Percentiles rank a stretch among this genome's conserved stretches.
These are phyloP conservation scores for Diaporthe sp. DNA, from an alignment of 2,329 filamentous ascomycete species.

Conservation along the genomic window DNA sequence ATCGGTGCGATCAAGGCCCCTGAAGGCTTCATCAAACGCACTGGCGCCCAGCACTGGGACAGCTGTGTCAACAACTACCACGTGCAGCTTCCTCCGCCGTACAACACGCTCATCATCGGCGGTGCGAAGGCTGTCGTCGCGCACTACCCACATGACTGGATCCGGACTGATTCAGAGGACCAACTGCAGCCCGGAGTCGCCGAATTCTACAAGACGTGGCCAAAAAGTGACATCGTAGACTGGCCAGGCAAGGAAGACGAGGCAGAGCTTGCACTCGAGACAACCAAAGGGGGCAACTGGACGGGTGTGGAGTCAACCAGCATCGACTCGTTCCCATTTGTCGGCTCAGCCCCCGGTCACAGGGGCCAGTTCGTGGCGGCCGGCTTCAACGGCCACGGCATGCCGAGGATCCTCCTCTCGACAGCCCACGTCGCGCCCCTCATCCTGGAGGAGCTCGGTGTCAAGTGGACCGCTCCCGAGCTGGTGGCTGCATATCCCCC, in stretches of 20 bases:
- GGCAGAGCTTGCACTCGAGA: constrained; percentile 37
- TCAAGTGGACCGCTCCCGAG: constrained; percentile 41
- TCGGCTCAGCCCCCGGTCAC: constrained; percentile 44
- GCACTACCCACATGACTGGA: constrained; percentile 44
- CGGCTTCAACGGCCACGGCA: constrained; percentile 47
- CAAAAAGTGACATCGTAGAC: constrained; percentile 43
- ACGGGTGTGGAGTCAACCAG: constrained; percentile 43
- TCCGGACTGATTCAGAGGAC: constrained; percentile 45
- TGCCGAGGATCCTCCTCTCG: constrained; percentile 49
- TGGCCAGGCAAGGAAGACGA: constrained; percentile 44
- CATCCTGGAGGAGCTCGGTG: constrained; percentile 42
- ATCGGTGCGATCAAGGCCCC: constrained; percentile 48
- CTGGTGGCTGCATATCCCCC: constrained; percentile 43
- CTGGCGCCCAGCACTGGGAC: constrained; percentile 50
- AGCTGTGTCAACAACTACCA: constrained; percentile 49
- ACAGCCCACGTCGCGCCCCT: constrained; percentile 46
- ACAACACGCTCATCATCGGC: constrained; percentile 47
- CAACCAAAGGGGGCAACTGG: constrained; percentile 47
- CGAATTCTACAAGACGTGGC: constrained; percentile 48
- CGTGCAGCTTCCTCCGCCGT: constrained; percentile 47
- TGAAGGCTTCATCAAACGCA: constrained; percentile 46
- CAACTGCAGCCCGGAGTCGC: constrained; percentile 45
- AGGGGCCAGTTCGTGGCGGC: constrained; percentile 45
- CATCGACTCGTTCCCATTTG: constrained; percentile 43
- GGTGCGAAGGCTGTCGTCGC: constrained; percentile 45